These are phyloP conservation scores for Halteria grandinella DNA, from an alignment of 73 alveolate species.

Conservation along the genomic window DNA sequence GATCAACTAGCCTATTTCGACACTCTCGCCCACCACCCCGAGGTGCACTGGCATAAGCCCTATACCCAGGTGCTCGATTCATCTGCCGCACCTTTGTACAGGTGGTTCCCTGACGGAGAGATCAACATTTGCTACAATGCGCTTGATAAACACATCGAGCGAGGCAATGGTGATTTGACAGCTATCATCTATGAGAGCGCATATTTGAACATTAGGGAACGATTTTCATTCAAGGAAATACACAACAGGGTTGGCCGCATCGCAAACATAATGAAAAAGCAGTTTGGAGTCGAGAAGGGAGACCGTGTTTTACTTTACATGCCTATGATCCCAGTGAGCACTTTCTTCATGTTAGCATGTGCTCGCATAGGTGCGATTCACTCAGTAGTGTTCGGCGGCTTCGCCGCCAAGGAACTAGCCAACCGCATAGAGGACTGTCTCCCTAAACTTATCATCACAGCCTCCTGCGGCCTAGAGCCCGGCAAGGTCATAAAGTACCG, in stretches of 20 bases:
- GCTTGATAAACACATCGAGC: constrained; percentile 93
- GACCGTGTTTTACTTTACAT: constrained; percentile 96
- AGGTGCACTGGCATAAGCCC: too few relatives aligned
- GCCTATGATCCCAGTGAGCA: constrained; percentile 99
- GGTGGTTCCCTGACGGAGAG: constrained; percentile 95
- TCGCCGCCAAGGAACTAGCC: constrained; percentile 95
- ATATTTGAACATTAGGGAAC: constrained; percentile 65
- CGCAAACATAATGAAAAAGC: constrained; percentile 84
- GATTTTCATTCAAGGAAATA: constrained; percentile 87
- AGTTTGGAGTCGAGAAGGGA: constrained; percentile 88
- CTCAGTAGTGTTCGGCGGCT: constrained; percentile 99
- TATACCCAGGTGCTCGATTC: too few relatives aligned
- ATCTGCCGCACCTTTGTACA: too few relatives aligned
- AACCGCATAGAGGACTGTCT: constrained; percentile 92
- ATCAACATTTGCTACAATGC: constrained; percentile 98
- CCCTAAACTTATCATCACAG: constrained; percentile 90
- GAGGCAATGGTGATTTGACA: constrained; percentile 69
- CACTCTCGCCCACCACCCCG: too few relatives aligned
- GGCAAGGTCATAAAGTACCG: constrained; percentile 85
- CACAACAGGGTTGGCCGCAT: constrained; percentile 87
- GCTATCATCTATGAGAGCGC: constrained; percentile 90
- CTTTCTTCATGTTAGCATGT: constrained; percentile 97
- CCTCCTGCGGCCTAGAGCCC: constrained; percentile 97
- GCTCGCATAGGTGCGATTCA: constrained; percentile 99
- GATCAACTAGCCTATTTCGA: too few relatives aligned